Percentiles rank a stretch among this genome's conserved stretches.
Evolutionary conservation across 805 yeast species (phyloP).

Genomic region (Wickerhamiella sorbophila): DNA sequence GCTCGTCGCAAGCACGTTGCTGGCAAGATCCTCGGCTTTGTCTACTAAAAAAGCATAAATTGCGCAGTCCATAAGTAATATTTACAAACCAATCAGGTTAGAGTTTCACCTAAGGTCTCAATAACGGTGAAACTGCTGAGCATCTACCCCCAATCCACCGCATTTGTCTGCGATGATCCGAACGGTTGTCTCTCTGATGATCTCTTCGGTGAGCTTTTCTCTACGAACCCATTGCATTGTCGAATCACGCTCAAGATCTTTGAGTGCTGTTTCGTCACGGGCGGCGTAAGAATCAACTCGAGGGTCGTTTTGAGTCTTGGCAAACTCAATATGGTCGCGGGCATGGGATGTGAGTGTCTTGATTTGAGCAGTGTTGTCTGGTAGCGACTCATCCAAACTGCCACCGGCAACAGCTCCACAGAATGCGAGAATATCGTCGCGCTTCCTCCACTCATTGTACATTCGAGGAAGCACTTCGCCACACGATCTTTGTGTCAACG

Average conservation of each 20-base stretch:
- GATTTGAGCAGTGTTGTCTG: conserved; percentile 6
- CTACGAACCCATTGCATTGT: not conserved
- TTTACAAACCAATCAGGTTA: not conserved
- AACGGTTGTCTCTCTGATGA: conserved; percentile 13
- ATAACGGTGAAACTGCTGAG: conserved; percentile 1
- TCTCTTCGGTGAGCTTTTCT: conserved; percentile 3
- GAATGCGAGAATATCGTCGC: conserved; percentile 13
- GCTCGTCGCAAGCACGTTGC: conserved; percentile 99
- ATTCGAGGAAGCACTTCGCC: conserved; percentile 9
- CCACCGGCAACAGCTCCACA: conserved; percentile 9
- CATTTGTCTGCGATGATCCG: conserved; percentile 9
- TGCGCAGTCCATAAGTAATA: not conserved
- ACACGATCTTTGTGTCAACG: conserved; percentile 19
- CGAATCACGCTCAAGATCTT: not conserved
- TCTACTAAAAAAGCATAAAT: conserved; percentile 42
- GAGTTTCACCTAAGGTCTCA: too few relatives aligned
- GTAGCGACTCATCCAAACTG: not conserved
- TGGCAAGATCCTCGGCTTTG: conserved; percentile 97
- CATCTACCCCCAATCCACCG: conserved; percentile 6
- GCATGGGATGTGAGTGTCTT: conserved; percentile 14
- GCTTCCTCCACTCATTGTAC: conserved; percentile 13
- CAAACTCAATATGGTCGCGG: conserved; percentile 15
- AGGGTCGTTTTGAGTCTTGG: conserved; percentile 15
- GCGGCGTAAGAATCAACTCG: conserved; percentile 19
- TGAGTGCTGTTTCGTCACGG: conserved; percentile 11